Evolutionary conservation across 306 rosid genomes (phyloP).

Genomic region (Begonia peltatifolia): DNA sequence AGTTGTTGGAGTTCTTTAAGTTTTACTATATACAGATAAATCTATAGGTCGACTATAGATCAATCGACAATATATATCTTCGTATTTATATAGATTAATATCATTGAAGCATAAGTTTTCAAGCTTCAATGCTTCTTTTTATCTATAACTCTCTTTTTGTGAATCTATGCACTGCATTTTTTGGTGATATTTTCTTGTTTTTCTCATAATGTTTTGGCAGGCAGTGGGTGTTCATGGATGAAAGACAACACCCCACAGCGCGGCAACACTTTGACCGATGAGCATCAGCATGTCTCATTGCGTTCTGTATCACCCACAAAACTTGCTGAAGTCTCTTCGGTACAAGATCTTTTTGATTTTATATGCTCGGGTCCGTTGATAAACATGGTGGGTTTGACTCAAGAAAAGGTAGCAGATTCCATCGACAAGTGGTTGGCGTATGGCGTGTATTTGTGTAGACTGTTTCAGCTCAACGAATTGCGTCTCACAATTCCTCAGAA

Average conservation of each 20-base stretch:
- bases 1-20: no score
- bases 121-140: no score
- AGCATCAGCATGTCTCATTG: slow-evolving; percentile 19
- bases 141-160: not conserved
- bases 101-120: no score
- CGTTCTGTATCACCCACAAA: slow-evolving; percentile 38
- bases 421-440: slow-evolving; percentile 66
- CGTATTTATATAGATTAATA: no score
- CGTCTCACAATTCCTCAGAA: slow-evolving; percentile 52
- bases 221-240: slow-evolving; percentile 63
- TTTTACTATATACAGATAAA: no score
- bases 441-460: slow-evolving; percentile 44
- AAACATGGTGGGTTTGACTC: slow-evolving; percentile 42
- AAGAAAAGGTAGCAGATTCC: slow-evolving; percentile 48
- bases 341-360: slow-evolving; percentile 59
- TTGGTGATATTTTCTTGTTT: not conserved
- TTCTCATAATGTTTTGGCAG: slow-evolving; percentile 23
- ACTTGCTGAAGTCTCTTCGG: slow-evolving; percentile 57
- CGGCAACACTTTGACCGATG: slow-evolving; percentile 13
- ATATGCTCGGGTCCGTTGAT: slow-evolving; percentile 80
- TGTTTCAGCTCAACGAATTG: slow-evolving; percentile 72
- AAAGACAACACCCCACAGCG: slow-evolving; percentile 21
- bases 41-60: no score
- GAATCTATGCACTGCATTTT: not conserved
- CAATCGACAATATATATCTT: no score